phyloP scores from a whole-genome alignment of 148 eudicot genomes.

The Drosera capensis region DNA sequence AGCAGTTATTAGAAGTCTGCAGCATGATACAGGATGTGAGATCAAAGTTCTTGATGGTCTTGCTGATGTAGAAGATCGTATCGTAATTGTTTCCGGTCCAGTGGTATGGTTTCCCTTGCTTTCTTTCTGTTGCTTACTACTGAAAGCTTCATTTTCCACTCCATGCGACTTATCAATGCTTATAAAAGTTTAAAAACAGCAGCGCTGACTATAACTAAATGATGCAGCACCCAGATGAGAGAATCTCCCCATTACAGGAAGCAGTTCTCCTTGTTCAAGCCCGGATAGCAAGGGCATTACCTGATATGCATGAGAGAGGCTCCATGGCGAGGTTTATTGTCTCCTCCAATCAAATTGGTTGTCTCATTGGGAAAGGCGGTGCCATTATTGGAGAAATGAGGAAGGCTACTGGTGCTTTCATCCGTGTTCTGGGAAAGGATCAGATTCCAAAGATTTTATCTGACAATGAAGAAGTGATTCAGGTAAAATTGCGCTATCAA shows the following conservation, averaged over 20 bases:
- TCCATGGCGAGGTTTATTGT: slow-evolving; percentile 59
- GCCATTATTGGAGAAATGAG: slow-evolving; percentile 83
- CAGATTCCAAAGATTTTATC: slow-evolving; percentile 57
- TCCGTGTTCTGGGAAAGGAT: slow-evolving; percentile 71
- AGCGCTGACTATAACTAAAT: slow-evolving; percentile 6
- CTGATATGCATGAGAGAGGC: slow-evolving; percentile 52
- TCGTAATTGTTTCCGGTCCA: slow-evolving; percentile 70
- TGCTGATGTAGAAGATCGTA: slow-evolving; percentile 62
- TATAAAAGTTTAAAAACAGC: not conserved
- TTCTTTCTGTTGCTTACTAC: not conserved
- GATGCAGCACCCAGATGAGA: slow-evolving; percentile 81
- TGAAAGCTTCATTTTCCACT: not conserved
- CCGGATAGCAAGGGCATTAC: slow-evolving; percentile 49
- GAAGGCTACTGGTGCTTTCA: slow-evolving; percentile 74
- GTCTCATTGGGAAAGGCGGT: slow-evolving; percentile 94
- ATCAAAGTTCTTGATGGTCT: slow-evolving; percentile 52
- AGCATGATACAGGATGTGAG: slow-evolving; percentile 84
- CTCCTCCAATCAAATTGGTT: slow-evolving; percentile 81
- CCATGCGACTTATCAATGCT: not conserved
- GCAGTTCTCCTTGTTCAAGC: slow-evolving; percentile 71
- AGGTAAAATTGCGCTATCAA: slow-evolving; percentile 29
- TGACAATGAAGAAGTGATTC: slow-evolving; percentile 81
- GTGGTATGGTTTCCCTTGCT: slow-evolving; percentile 39
- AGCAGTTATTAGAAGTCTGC: slow-evolving; percentile 44
- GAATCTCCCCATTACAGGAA: slow-evolving; percentile 65